phyloP scores from a whole-genome alignment of 306 rosid genomes.

The Dryas drummondii region DNA sequence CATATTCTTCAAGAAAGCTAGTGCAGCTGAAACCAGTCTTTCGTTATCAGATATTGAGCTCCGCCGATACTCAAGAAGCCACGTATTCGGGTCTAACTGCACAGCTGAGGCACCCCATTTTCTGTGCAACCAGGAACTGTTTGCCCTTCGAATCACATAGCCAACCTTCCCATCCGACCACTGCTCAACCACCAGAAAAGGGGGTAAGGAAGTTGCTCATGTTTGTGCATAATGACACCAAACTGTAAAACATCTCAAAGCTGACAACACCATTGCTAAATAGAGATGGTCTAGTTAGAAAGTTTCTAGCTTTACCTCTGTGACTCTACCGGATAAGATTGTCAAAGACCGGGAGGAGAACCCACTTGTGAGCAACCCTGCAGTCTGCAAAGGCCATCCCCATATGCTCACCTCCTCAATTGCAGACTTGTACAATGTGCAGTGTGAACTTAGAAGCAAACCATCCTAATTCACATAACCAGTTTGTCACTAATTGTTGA shows the following conservation, averaged over 20 bases:
- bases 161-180: slow-evolving; percentile 71
- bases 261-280: not conserved
- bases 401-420: slow-evolving; percentile 68
- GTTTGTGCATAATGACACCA: not conserved
- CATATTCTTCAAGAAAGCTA: slow-evolving; percentile 43
- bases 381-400: slow-evolving; percentile 98
- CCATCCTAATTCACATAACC: slow-evolving; percentile 50
- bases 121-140: slow-evolving; percentile 65
- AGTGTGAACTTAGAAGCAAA: slow-evolving; percentile 59
- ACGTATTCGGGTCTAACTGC: slow-evolving; percentile 73
- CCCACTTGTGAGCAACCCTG: slow-evolving; percentile 69
- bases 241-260: not conserved
- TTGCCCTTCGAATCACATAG: slow-evolving; percentile 51
- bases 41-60: slow-evolving; percentile 45
- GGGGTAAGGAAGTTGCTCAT: not conserved
- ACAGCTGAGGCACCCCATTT: slow-evolving; percentile 77
- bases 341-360: slow-evolving; percentile 58
- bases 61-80: slow-evolving; percentile 78
- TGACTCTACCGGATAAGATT: slow-evolving; percentile 75
- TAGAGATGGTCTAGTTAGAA: not conserved
- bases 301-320: slow-evolving; percentile 49
- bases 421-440: slow-evolving; percentile 70
- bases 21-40: slow-evolving; percentile 42
- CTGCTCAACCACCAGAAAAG: slow-evolving; percentile 33
- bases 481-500: not conserved